Percentiles rank a stretch among this genome's conserved stretches.
Evolutionary conservation across 257 asterid species (phyloP).

Genomic region (Lantana camara): DNA sequence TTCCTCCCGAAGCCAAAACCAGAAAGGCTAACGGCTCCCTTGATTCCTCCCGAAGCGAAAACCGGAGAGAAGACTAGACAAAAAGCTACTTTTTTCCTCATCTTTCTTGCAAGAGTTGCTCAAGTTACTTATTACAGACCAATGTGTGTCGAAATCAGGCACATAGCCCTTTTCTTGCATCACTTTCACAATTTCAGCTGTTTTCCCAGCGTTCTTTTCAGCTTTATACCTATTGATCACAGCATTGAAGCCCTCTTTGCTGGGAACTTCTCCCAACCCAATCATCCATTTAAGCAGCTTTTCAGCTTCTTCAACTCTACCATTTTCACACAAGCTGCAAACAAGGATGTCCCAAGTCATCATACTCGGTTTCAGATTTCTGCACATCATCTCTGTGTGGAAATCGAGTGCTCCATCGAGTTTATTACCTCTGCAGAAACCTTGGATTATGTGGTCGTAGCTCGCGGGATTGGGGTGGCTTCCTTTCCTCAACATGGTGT

Average conservation of each 20-base stretch:
- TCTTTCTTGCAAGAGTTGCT: constrained; percentile 43
- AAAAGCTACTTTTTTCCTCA: constrained; percentile 40
- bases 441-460: constrained; percentile 57
- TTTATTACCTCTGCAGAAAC: constrained; percentile 38
- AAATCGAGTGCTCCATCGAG: constrained; percentile 63
- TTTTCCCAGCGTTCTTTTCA: constrained; percentile 48
- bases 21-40: constrained; percentile 32
- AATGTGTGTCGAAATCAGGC: constrained; percentile 85
- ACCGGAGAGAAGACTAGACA: constrained; percentile 76
- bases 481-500: constrained; percentile 61
- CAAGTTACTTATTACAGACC: constrained; percentile 77
- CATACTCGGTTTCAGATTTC: constrained; percentile 51
- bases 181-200: constrained; percentile 48
- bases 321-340: constrained; percentile 38
- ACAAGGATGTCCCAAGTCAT: constrained; percentile 56
- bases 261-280: constrained; percentile 63
- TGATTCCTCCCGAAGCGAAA: too few relatives aligned
- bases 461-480: constrained; percentile 53
- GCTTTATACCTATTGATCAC: constrained; percentile 53
- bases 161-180: constrained; percentile 80
- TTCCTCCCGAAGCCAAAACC: constrained; percentile 48
- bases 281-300: constrained; percentile 54
- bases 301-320: constrained; percentile 62
- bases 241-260: constrained; percentile 50
- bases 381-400: constrained; percentile 69